Conservation (phyloP, 352 stramenopile genomes). For the Phytophthora sp. region DNA sequence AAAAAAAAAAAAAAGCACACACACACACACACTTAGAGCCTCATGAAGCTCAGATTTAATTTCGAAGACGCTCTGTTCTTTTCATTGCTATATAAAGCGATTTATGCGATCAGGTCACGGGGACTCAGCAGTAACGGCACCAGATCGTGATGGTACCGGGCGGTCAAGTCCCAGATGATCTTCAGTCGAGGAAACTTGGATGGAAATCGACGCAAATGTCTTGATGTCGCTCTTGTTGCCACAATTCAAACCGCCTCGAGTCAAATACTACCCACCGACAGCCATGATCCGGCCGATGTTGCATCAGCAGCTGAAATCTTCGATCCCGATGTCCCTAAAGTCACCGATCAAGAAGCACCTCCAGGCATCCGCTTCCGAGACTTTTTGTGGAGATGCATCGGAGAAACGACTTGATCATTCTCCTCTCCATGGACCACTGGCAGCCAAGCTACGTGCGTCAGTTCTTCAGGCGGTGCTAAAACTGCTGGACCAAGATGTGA, state of each 20-base stretch:
- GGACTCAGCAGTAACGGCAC: not conserved
- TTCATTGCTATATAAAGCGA: slow-evolving; percentile 31
- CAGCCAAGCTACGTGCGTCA: slow-evolving; percentile 45
- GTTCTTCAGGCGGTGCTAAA: slow-evolving; percentile 61
- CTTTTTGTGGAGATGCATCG: too few species aligned
- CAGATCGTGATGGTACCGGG: slow-evolving; percentile 4
- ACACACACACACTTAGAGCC: too few species aligned
- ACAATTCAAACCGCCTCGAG: slow-evolving; percentile 29
- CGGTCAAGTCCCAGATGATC: not conserved
- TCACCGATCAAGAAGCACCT: slow-evolving; percentile 73
- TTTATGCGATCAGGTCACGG: slow-evolving; percentile 17
- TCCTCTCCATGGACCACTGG: slow-evolving; percentile 17
- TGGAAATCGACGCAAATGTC: not conserved
- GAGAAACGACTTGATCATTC: slow-evolving; percentile 17
- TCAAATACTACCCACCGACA: slow-evolving; percentile 13
- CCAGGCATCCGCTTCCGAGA: slow-evolving; percentile 17
- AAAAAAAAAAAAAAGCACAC: too few species aligned
- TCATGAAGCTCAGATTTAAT: too few species aligned
- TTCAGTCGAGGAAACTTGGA: not conserved
- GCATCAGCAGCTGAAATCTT: slow-evolving; percentile 21
- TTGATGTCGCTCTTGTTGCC: not conserved
- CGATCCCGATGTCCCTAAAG: slow-evolving; percentile 18
- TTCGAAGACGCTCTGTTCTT: slow-evolving; percentile 5
- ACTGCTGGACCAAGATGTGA: slow-evolving; percentile 60
- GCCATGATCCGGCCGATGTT: slow-evolving; percentile 39